Base-by-base conservation (phyloP, 2,329 filamentous ascomycete species). In the Cytospora chrysosperma region DNA sequence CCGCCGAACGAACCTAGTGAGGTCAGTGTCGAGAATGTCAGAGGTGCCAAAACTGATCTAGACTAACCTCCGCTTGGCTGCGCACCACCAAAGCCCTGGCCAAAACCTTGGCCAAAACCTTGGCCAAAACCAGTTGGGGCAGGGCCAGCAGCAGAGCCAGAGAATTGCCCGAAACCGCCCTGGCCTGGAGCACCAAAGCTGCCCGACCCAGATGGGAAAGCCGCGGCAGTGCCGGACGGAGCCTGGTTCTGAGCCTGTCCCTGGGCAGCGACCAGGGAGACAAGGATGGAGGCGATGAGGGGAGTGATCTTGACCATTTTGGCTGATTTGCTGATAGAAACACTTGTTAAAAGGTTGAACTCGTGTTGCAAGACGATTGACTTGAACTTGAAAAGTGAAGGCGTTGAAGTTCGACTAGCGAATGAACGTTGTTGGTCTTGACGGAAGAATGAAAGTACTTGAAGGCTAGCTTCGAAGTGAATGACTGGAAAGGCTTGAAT, bases 261-360 rank as follows among this genome's bases (percentile, higher is more conserved):
- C 61, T 56, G 51, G 28, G 64, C 64, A 26, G 64, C 64, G 52
- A 58, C 64, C 60, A 65, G 37, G 27, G 60, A 50, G 21, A 65
- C 19, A 53, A 65, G 60, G 32, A 65, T 40, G 30, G 64, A 61
- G 21, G 61, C 64, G 21, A 65, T n/a, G 53, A 65, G 60, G 56
- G 64, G 60, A 32, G 43, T 63, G 61, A 65, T 63, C 64, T 65
- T 65, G 64, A 65, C 64, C 64, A 65, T 65, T 15, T 63, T 65
- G 64, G 63, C 53, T 57, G 63, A 47, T 58, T 63, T 65, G n/a
- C 52, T 24, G 49, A 30, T 49, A 2, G 21, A 43, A 27, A 30
- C 2, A 15, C 9, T 12, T 21, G 47, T 12, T n/a, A n/a, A 55
- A 21, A 19, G n/a, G 27, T 47, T 28, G 17, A 47, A 57, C 32